phyloP scores from a whole-genome alignment of 2,329 filamentous ascomycete species.

The Fusarium sp. region DNA sequence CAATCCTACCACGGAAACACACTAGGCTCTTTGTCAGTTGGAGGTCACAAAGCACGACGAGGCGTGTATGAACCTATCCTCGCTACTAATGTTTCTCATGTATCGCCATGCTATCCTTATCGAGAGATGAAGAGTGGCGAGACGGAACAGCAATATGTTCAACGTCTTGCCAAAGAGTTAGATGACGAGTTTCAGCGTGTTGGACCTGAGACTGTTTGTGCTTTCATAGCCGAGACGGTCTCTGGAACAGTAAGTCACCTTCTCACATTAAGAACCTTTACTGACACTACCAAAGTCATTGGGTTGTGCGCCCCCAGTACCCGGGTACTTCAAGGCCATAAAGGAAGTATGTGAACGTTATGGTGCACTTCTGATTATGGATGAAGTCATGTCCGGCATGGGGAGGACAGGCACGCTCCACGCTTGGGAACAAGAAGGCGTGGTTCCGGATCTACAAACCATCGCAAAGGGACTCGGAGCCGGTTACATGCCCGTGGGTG shows the following conservation, averaged over 20 bases:
- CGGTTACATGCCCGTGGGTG: conserved; percentile 34
- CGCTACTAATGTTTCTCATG: conserved; percentile 45
- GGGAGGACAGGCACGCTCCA: conserved; percentile 72
- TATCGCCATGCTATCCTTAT: conserved; percentile 48
- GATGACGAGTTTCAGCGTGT: conserved; percentile 37
- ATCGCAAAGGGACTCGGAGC: conserved; percentile 74
- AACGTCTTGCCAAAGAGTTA: conserved; percentile 28
- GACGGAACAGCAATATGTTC: conserved; percentile 36
- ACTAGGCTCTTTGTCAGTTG: conserved; percentile 17
- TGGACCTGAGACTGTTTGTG: conserved; percentile 36
- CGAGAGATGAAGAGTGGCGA: conserved; percentile 47
- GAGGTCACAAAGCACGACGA: conserved; percentile 40
- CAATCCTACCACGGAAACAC: conserved; percentile 44
- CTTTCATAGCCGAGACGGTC: conserved; percentile 40
- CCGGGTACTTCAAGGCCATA: conserved; percentile 67
- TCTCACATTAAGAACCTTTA: accelerated
- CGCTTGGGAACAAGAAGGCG: conserved; percentile 71
- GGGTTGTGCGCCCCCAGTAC: conserved; percentile 27
- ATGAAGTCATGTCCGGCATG: conserved; percentile 78
- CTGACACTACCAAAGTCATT: conserved; percentile 14
- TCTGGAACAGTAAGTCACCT: conserved; percentile 33
- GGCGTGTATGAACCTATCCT: conserved; percentile 47
- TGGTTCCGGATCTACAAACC: conserved; percentile 73
- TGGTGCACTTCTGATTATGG: conserved; percentile 67
- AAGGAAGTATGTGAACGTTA: conserved; percentile 66